Base-by-base conservation (phyloP, 2,329 filamentous ascomycete genomes). In the Bertia moriformis region DNA sequence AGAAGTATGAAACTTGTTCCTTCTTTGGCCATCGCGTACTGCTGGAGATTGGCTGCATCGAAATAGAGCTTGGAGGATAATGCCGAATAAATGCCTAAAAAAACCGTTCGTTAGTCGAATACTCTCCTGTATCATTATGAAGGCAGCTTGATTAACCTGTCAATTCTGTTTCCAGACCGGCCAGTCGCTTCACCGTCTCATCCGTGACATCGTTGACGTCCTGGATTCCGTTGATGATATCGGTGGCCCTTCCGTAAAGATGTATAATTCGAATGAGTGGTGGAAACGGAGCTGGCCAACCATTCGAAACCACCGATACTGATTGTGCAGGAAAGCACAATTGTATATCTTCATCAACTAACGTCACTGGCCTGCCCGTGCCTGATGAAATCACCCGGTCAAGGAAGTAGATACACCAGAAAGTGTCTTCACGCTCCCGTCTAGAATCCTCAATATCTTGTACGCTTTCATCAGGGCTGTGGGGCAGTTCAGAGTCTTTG, bases 351-450 rank as follows among this genome's bases (percentile, higher is more conserved):
- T 69, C 66, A 50, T 76, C 71, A 14, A 69, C 68, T 10, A 77
- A 52, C 2, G 72, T 75, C 20, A 74, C 71, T 10, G 71, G 68
- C 13, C 72, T 61, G 14, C 72, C 72, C 2, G 71, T 75, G 0
- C 72, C 72, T 3, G 71, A 75, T 1, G 71, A 74, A 12, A 77
- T 72, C 19, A 75, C 70, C 17, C 72, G 63, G 44, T 77, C 72
- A 2, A 77, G 60, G 44, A 76, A 73, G 51, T 75, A 76, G 4
- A 77, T 67, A 17, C 69, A 67, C 71, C 71, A 77, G 45, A 77
- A 75, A 0, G 71, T 70, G 47, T 77, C 72, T 10, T 76, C 61
- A 14, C 69, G 61, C 46, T 74, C 72, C 22, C 69, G 63, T 54
- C 66, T 50, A 18, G 49, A 42, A 15, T 56, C 51, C 22, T 57